Conservation (phyloP, 2,329 filamentous ascomycete species). For the Stemphylium lycopersici region DNA sequence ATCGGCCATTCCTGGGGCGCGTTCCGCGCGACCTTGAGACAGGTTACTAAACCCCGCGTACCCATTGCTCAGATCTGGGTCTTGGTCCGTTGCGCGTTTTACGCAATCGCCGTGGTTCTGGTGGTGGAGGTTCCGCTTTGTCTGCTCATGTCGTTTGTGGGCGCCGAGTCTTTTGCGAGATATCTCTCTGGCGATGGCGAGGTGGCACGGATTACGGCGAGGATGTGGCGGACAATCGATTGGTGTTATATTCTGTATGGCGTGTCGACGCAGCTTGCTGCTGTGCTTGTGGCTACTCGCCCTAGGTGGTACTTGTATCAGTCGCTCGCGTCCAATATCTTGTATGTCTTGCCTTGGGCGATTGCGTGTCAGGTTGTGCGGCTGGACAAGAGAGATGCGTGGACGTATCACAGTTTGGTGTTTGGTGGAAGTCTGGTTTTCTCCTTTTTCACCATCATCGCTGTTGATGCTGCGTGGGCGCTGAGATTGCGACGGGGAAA, state of each 20-base stretch:
- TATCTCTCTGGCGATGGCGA: slow-evolving; percentile 64
- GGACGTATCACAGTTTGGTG: slow-evolving; percentile 70
- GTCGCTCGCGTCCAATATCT: slow-evolving; percentile 68
- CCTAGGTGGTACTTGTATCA: slow-evolving; percentile 73
- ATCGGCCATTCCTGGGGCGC: slow-evolving; percentile 70
- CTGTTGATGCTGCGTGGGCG: slow-evolving; percentile 49
- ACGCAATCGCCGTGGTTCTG: slow-evolving; percentile 61
- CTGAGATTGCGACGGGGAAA: too few relatives aligned
- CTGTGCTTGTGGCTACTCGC: slow-evolving; percentile 67
- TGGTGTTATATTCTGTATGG: slow-evolving; percentile 75
- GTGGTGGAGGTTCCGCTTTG: slow-evolving; percentile 67
- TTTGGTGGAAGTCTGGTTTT: slow-evolving; percentile 74
- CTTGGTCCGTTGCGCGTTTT: slow-evolving; percentile 61
- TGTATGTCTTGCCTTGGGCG: slow-evolving; percentile 75
- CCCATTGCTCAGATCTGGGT: slow-evolving; percentile 38
- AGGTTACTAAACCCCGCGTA: slow-evolving; percentile 22
- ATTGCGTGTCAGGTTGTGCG: slow-evolving; percentile 59
- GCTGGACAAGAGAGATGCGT: slow-evolving; percentile 60
- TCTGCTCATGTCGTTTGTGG: slow-evolving; percentile 66
- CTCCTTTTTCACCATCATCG: slow-evolving; percentile 63
- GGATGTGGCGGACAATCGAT: slow-evolving; percentile 66
- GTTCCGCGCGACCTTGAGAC: background rate
- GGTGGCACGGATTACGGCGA: slow-evolving; percentile 65
- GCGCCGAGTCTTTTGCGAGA: slow-evolving; percentile 64
- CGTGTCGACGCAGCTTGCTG: slow-evolving; percentile 67